Evolutionary conservation across 495 filamentous ascomycete species (phyloP).

Genomic region (Hypoxylon trugodes): DNA sequence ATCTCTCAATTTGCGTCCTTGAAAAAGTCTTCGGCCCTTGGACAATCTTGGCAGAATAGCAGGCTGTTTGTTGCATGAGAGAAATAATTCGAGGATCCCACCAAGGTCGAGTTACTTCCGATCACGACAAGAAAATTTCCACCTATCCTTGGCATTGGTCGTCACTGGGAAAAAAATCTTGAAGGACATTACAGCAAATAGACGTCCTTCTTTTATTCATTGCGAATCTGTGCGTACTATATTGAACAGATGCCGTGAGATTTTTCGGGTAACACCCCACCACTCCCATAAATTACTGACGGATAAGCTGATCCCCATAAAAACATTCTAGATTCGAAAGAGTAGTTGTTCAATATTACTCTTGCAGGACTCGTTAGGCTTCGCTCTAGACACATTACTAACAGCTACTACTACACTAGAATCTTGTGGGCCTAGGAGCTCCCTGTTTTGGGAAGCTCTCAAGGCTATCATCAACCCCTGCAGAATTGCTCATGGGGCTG

Average conservation of each 20-base stretch:
- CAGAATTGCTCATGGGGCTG: conserved; percentile 23
- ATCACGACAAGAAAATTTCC: background rate
- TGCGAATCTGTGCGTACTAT: conserved; percentile 1
- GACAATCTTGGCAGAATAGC: conserved; percentile 5
- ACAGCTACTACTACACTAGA: conserved; percentile 5
- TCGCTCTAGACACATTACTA: conserved; percentile 11
- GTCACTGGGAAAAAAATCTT: background rate
- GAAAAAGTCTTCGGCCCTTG: background rate
- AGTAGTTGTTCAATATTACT: conserved; percentile 12
- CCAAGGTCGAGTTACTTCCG: background rate
- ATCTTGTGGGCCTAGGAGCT: conserved; percentile 4
- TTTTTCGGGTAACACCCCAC: conserved; percentile 21
- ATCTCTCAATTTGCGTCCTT: background rate
- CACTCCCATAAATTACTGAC: conserved; percentile 26
- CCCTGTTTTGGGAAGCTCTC: conserved; percentile 11
- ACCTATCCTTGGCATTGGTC: background rate
- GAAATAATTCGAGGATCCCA: background rate
- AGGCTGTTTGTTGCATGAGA: background rate
- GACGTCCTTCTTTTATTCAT: background rate
- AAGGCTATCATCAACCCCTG: conserved; percentile 14
- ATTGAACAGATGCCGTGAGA: conserved; percentile 3
- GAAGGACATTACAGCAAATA: background rate
- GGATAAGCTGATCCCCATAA: conserved; percentile 19
- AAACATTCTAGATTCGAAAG: conserved; percentile 29
- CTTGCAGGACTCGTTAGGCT: conserved; percentile 4